Conservation (phyloP, 2,329 filamentous ascomycete species). For the Aureobasidium melanogenum region DNA sequence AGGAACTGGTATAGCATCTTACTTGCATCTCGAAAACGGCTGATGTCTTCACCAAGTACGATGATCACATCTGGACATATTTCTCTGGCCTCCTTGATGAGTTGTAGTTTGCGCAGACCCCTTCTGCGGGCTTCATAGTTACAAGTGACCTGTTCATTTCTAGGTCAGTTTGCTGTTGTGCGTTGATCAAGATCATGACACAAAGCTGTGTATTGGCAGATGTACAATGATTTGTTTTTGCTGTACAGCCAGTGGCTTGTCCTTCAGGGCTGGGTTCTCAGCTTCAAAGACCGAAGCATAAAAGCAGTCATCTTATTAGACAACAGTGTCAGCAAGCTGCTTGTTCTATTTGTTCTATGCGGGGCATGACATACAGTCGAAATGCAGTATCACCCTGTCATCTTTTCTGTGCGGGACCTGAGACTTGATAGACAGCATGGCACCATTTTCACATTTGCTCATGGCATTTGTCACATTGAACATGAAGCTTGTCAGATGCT, state of each 20-base stretch:
- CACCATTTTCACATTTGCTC: not conserved
- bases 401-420: slow-evolving; percentile 41
- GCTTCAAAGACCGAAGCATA: slow-evolving; percentile 88
- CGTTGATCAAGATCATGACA: not conserved
- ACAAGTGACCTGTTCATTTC: slow-evolving; percentile 55
- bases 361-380: slow-evolving; percentile 43
- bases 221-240: slow-evolving; percentile 73
- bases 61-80: slow-evolving; percentile 78
- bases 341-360: slow-evolving; percentile 4
- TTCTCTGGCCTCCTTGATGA: slow-evolving; percentile 70
- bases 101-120: slow-evolving; percentile 70
- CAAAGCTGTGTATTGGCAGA: not conserved
- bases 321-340: not conserved
- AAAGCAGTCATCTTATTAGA: slow-evolving; percentile 78
- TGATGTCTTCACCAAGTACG: slow-evolving; percentile 77
- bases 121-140: slow-evolving; percentile 81
- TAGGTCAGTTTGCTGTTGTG: not conserved
- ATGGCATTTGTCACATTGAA: not conserved
- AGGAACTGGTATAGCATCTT: slow-evolving; percentile 72
- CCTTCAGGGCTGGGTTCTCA: slow-evolving; percentile 63
- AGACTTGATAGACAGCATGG: not conserved
- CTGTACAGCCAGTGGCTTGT: slow-evolving; percentile 70
- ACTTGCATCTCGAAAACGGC: slow-evolving; percentile 75
- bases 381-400: slow-evolving; percentile 67
- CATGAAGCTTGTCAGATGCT: not conserved